Conservation (phyloP, 768 basidiomycete species). For the Neoboletus brunneissimus region DNA sequence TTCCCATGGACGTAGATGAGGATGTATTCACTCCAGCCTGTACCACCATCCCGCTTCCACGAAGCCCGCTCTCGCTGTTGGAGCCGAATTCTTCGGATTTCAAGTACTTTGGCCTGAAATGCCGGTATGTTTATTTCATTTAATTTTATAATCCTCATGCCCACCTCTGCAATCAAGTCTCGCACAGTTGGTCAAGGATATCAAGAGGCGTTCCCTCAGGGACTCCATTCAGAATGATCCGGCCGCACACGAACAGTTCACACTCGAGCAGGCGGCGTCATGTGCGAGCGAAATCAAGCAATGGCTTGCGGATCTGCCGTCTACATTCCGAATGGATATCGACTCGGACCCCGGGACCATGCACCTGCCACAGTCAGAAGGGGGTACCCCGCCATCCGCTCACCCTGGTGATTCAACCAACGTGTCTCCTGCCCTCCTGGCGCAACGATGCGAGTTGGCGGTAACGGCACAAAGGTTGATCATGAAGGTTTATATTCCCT, state of each 20-base stretch:
- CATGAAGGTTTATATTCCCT: constrained; percentile 66
- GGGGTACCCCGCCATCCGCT: constrained; percentile 2
- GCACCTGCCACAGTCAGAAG: constrained; percentile 13
- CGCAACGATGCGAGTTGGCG: constrained; percentile 58
- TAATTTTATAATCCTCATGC: neutral
- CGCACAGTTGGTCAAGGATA: constrained; percentile 58
- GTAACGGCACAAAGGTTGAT: constrained; percentile 60
- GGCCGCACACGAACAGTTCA: constrained; percentile 34
- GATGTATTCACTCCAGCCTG: constrained; percentile 47
- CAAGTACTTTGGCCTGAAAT: constrained; percentile 55
- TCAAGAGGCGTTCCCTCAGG: constrained; percentile 50
- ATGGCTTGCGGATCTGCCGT: constrained; percentile 54
- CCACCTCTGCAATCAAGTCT: constrained; percentile 39
- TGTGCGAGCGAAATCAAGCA: constrained; percentile 55
- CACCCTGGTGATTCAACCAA: constrained; percentile 13
- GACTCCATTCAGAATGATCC: constrained; percentile 36
- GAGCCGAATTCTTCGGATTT: constrained; percentile 36
- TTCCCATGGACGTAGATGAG: constrained; percentile 59
- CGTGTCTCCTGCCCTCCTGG: constrained; percentile 39
- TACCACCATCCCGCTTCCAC: constrained; percentile 42
- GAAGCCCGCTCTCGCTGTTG: constrained; percentile 21
- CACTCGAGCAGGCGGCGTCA: constrained; percentile 59
- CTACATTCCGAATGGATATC: constrained; percentile 43
- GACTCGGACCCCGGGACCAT: constrained; percentile 29
- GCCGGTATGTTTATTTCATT: constrained; percentile 44